Conservation (phyloP, 768 basidiomycete genomes). For the Gloeophyllum trabeum region DNA sequence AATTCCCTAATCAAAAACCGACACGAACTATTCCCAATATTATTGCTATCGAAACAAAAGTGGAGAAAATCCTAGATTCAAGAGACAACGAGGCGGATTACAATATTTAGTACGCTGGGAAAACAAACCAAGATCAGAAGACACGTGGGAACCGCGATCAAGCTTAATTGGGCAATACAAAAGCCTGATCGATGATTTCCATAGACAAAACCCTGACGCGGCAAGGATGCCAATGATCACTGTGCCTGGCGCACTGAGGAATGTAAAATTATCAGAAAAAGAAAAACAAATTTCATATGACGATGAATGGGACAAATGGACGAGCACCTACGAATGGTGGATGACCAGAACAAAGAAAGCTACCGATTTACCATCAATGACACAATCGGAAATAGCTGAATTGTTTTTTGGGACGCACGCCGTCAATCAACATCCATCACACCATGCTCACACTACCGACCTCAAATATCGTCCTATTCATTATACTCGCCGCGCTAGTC, state of each 20-base stretch:
- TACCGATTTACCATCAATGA: no score
- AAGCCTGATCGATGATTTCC: not conserved
- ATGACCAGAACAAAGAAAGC: no score
- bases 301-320: no score
- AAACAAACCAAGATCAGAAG: conserved; percentile 9
- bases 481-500: no score
- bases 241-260: not conserved
- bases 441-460: no score
- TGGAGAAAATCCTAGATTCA: conserved; percentile 9
- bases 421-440: no score
- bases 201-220: not conserved
- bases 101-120: conserved; percentile 14
- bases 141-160: conserved; percentile 10
- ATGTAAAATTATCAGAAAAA: no score
- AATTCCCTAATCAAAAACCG: conserved; percentile 6
- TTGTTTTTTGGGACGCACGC: no score
- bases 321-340: no score
- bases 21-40: conserved; percentile 6
- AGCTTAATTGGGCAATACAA: not conserved
- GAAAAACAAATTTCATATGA: no score
- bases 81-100: not conserved
- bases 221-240: not conserved
- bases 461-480: no score
- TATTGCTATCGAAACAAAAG: conserved; percentile 4
- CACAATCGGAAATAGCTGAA: no score